These are phyloP conservation scores for Aspergillus tanneri DNA, from an alignment of 2,329 filamentous ascomycete genomes.

Conservation along the genomic window DNA sequence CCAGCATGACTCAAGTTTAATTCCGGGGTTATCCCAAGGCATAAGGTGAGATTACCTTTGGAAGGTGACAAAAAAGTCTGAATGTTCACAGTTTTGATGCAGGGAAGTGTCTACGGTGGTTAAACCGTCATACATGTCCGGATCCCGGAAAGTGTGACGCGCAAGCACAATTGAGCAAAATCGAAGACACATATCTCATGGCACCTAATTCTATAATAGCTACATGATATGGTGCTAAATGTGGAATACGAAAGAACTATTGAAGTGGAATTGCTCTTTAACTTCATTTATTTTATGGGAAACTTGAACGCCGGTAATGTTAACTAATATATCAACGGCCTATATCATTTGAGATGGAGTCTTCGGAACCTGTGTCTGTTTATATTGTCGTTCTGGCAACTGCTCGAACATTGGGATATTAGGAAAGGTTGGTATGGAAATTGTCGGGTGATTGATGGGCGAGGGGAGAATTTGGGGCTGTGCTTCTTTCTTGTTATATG, in stretches of 20 bases:
- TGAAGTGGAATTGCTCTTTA: background rate
- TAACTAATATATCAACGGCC: background rate
- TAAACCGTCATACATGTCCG: too few species aligned
- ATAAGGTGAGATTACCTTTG: too few species aligned
- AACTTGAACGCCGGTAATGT: background rate
- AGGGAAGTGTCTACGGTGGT: background rate
- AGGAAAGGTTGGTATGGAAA: background rate
- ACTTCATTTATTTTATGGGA: background rate
- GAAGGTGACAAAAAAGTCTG: background rate
- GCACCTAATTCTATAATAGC: background rate
- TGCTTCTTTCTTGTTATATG: constrained; percentile 1
- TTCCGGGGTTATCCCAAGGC: background rate
- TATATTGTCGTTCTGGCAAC: background rate
- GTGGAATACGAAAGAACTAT: background rate
- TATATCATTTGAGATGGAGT: background rate
- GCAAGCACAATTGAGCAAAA: background rate
- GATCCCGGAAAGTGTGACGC: too few species aligned
- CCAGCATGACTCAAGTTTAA: constrained; percentile 49
- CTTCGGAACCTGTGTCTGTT: background rate
- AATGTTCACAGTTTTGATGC: background rate
- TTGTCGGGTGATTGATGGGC: background rate
- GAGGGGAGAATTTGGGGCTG: background rate
- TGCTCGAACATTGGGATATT: background rate
- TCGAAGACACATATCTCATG: background rate
- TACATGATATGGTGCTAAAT: background rate